Percentiles rank a stretch among this genome's conserved stretches.
These are phyloP conservation scores for Maudiozyma barnettii DNA, from an alignment of 805 yeast species.

Conservation along the genomic window DNA sequence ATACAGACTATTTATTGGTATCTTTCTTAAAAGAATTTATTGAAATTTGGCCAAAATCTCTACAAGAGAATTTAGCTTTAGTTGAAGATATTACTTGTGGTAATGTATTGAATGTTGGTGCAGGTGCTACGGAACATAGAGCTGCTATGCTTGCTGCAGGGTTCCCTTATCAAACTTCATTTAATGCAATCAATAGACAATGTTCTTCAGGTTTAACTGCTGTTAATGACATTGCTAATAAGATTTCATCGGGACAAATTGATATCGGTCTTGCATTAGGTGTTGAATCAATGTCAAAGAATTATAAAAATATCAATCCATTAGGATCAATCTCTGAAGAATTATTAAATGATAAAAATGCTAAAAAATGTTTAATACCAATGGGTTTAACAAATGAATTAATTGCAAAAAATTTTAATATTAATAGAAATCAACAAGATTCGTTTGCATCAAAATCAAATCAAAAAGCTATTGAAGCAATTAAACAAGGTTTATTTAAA, in stretches of 20 bases:
- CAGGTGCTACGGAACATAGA: slow-evolving; percentile 91
- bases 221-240: slow-evolving; percentile 79
- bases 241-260: slow-evolving; percentile 80
- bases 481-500: slow-evolving; percentile 61
- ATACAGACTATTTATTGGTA: slow-evolving; percentile 67
- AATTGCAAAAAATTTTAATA: slow-evolving; percentile 56
- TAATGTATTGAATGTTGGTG: slow-evolving; percentile 83
- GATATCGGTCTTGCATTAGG: slow-evolving; percentile 88
- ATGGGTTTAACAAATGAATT: slow-evolving; percentile 97
- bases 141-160: slow-evolving; percentile 91
- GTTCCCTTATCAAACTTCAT: slow-evolving; percentile 69
- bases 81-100: slow-evolving; percentile 87
- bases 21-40: slow-evolving; percentile 57
- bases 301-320: slow-evolving; percentile 68
- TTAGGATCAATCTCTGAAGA: slow-evolving; percentile 51
- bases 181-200: slow-evolving; percentile 82
- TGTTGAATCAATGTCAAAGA: slow-evolving; percentile 87
- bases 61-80: slow-evolving; percentile 41
- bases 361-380: slow-evolving; percentile 77
- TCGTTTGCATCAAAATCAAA: slow-evolving; percentile 82
- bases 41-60: slow-evolving; percentile 33
- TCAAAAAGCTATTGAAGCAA: slow-evolving; percentile 73
- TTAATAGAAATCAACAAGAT: slow-evolving; percentile 70
- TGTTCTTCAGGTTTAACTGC: slow-evolving; percentile 94
- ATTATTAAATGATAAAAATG: slow-evolving; percentile 36